A percentile compares a stretch with the other conserved stretches of the same genome.
Evolutionary conservation across 345 rosid genomes (phyloP).

Genomic region (Bruguiera parviflora): DNA sequence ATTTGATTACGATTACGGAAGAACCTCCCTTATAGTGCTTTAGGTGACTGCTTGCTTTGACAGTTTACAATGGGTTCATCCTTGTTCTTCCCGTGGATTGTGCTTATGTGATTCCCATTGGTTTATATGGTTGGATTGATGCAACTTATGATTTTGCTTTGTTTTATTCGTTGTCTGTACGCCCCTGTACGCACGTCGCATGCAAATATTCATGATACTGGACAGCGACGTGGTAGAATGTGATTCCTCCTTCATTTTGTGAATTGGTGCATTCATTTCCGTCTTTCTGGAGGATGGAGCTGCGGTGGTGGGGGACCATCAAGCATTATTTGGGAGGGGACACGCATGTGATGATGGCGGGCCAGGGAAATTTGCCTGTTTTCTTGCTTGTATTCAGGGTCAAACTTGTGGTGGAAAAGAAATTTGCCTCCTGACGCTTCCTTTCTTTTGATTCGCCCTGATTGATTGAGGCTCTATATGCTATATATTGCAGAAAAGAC

Average conservation of each 20-base stretch:
- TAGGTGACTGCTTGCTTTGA: not conserved
- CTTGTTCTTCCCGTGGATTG: not conserved
- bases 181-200: conserved; percentile 32
- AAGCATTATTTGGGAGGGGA: conserved; percentile 16
- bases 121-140: conserved; percentile 14
- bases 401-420: not conserved
- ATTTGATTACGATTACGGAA: not conserved
- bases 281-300: conserved; percentile 5
- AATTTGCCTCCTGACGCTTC: not conserved
- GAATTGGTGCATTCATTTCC: conserved; percentile 3
- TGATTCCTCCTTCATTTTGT: not conserved
- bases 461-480: too few species aligned
- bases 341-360: conserved; percentile 17
- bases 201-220: conserved; percentile 30
- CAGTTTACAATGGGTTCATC: not conserved
- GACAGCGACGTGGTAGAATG: conserved; percentile 24
- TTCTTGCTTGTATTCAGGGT: not conserved
- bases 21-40: not conserved
- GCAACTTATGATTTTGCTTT: conserved; percentile 21
- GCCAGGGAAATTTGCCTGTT: not conserved
- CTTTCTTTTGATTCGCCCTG: too few species aligned
- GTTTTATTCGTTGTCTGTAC: conserved; percentile 29
- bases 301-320: conserved; percentile 10
- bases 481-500: too few species aligned
- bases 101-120: not conserved